Evolutionary conservation across 495 filamentous ascomycete species (phyloP).

Genomic region (Trichoderma orchidacearum): DNA sequence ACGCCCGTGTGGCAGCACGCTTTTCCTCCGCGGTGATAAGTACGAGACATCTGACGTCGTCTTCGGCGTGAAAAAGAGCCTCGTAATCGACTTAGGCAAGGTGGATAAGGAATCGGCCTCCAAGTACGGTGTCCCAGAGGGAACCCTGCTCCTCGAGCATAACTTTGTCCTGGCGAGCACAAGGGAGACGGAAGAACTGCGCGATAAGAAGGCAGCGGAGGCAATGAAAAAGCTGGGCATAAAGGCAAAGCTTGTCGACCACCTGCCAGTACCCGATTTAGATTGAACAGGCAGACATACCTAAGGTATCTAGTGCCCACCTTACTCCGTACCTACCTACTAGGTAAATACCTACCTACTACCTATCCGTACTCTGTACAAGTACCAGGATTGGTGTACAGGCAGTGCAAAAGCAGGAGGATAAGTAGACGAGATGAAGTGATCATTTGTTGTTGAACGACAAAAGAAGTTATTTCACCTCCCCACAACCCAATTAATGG

Average conservation of each 20-base stretch:
- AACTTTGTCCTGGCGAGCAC: slow-evolving; percentile 66
- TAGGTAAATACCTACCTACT: too few species aligned
- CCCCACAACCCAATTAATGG: slow-evolving; percentile 17
- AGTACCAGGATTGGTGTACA: background rate
- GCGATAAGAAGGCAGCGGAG: slow-evolving; percentile 55
- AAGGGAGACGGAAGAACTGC: slow-evolving; percentile 53
- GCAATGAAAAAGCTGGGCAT: slow-evolving; percentile 60
- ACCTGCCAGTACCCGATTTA: slow-evolving; percentile 59
- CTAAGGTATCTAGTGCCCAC: too few species aligned
- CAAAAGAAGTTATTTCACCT: too few species aligned
- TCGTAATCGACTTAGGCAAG: slow-evolving; percentile 58
- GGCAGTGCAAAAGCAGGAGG: background rate
- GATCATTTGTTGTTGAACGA: background rate
- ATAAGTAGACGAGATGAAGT: background rate
- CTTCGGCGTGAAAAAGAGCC: slow-evolving; percentile 80
- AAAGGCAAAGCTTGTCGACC: slow-evolving; percentile 65
- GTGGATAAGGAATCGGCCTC: slow-evolving; percentile 45
- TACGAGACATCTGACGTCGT: slow-evolving; percentile 88
- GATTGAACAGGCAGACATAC: too few species aligned
- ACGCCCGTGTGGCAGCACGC: slow-evolving; percentile 32
- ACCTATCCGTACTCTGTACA: too few species aligned
- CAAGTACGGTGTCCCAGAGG: slow-evolving; percentile 56
- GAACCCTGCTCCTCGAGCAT: slow-evolving; percentile 48
- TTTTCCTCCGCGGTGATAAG: slow-evolving; percentile 73
- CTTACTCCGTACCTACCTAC: too few species aligned